Evolutionary conservation across 1,284 basidiomycete species (phyloP), one percentile per base, ranked within the genome.

Genomic region (Tilletia indica): DNA sequence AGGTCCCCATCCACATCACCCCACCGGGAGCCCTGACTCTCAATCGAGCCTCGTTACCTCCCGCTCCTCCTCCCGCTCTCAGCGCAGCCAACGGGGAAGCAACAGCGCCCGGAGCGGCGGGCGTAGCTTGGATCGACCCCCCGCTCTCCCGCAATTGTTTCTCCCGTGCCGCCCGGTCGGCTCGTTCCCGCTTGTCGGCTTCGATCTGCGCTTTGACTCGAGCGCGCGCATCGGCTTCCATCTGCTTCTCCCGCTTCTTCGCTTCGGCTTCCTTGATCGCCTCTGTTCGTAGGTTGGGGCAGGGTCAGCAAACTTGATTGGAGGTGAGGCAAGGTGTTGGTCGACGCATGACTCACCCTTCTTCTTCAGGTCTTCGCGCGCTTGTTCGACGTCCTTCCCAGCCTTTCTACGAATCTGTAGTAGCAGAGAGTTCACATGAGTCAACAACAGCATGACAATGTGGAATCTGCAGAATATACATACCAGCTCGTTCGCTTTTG

Each of bases 121-220:
- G 56, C 14, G 63, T 42, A 14, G 34, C 58, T 16, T 45, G 34
- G 16, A 54, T 63, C 16, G 51, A 34, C 16, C 51, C 68, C 25
- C 51, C 38, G 38, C 82, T 80, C 47, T 82, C 74, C 36, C 82
- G 75, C 61, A 73, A 68, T 5, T 79, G 80, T 69, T 83, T 83
- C 49, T 83, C 82, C 3, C 73, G 74, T 3, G 80, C 80, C 16
- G 78, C 80, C 69, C 78, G 80, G 2, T 76, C 80, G 8, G 82
- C 82, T 3, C 82, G 75, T 61, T 80, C 80, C 8, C 78, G 74
- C 72, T 84, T 84, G 70, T 84, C 82, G 9, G 78, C 77, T 66
- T 83, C 82, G 63, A 84, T 84, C 70, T 84, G 82, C 16, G 76
- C 81, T 48, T 77, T 80, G 47, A 84, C 72, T 42, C 78, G 77